Conservation (phyloP, 306 rosid genomes). For the Vicia villosa region DNA sequence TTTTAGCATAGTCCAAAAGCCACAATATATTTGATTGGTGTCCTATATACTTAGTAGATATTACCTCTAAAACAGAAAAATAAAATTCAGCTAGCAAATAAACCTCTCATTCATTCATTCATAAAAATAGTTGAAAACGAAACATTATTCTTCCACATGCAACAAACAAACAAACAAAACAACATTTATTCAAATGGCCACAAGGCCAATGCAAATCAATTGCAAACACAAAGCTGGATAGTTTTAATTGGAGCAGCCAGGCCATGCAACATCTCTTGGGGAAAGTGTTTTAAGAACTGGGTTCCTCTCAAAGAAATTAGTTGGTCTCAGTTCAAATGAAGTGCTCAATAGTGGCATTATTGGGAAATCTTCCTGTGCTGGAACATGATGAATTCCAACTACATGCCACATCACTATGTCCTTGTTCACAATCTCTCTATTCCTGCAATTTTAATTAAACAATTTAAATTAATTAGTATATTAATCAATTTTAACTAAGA, state of each 20-base stretch:
- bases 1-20: no score
- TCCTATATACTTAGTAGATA: no score
- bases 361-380: conserved; percentile 65
- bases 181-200: not conserved
- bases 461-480: not conserved
- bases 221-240: no score
- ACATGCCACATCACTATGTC: conserved; percentile 65
- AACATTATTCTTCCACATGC: conserved; percentile 1
- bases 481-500: not conserved
- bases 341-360: conserved; percentile 63
- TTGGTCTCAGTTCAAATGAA: conserved; percentile 58
- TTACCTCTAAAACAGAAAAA: no score
- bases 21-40: no score
- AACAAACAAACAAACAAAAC: conserved; percentile 16
- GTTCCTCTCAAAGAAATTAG: no score
- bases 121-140: no score
- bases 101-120: no score
- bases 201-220: no score
- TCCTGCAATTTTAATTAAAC: conserved; percentile 33
- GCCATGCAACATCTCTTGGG: conserved; percentile 23
- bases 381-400: conserved; percentile 70
- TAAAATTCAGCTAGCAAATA: no score
- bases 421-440: conserved; percentile 45
- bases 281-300: conserved; percentile 57
- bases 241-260: conserved; percentile 33